Evolutionary conservation across 1,139 yeast species (phyloP).

Genomic region (Kurtzmaniella quercitrusa): DNA sequence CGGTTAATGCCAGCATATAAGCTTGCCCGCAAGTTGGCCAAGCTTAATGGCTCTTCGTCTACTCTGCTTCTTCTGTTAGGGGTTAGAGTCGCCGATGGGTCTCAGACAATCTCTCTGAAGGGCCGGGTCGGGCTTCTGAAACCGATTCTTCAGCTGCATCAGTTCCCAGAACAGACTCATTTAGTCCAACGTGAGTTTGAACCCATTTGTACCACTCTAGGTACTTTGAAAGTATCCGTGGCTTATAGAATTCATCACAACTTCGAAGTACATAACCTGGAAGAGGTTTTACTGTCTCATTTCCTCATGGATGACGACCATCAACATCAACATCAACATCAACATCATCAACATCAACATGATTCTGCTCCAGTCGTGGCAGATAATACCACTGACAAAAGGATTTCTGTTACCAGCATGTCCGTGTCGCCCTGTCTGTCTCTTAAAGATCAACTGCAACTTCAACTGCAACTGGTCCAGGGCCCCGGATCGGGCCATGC

Average conservation of each 20-base stretch:
- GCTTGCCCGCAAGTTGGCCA: constrained; percentile 34
- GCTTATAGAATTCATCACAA: constrained; percentile 71
- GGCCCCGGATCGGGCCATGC: neutral
- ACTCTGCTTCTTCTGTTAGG: constrained; percentile 35
- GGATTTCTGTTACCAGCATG: constrained; percentile 13
- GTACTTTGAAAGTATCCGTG: constrained; percentile 68
- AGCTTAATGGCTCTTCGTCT: constrained; percentile 13
- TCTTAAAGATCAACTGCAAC: neutral
- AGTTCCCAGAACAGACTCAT: constrained; percentile 44
- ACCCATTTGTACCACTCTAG: constrained; percentile 72
- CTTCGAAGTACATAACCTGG: constrained; percentile 65
- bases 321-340: too few relatives aligned
- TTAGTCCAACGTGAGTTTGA: constrained; percentile 57
- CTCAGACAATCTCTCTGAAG: constrained; percentile 69
- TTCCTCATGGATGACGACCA: constrained; percentile 50
- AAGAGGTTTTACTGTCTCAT: constrained; percentile 57
- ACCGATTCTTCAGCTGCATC: constrained; percentile 48
- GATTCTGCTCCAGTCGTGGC: constrained; percentile 3
- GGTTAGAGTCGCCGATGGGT: constrained; percentile 70
- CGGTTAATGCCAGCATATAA: constrained; percentile 71
- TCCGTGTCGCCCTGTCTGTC: constrained; percentile 31
- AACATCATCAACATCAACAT: too few relatives aligned
- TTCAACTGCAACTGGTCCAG: too few relatives aligned
- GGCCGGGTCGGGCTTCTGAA: constrained; percentile 84
- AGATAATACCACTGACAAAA: constrained; percentile 1